These are phyloP conservation scores for Cordyceps cateniannulata DNA, from an alignment of 2,329 filamentous ascomycete genomes.

Conservation along the genomic window DNA sequence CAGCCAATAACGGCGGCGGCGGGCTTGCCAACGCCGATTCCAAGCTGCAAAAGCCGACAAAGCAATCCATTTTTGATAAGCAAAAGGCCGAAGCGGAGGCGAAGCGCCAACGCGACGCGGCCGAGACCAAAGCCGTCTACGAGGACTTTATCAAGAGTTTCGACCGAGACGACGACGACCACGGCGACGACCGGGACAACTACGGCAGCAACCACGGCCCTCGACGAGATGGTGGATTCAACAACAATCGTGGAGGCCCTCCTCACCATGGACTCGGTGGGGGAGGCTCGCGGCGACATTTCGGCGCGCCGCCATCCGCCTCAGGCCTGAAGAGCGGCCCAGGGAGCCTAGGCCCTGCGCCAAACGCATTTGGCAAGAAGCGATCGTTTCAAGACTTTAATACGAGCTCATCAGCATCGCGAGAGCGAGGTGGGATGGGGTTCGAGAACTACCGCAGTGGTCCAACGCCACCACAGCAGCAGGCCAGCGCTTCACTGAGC, in stretches of 20 bases:
- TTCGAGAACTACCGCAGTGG: conserved; percentile 32
- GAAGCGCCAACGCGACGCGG: conserved; percentile 75
- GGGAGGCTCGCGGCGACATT: conserved; percentile 54
- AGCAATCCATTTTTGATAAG: conserved; percentile 82
- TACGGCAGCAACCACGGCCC: conserved; percentile 9
- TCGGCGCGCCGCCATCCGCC: conserved; percentile 33
- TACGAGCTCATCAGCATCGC: conserved; percentile 25
- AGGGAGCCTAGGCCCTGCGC: conserved; percentile 52
- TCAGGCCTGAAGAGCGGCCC: conserved; percentile 53
- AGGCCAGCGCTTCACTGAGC: conserved; percentile 38
- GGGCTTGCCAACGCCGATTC: conserved; percentile 64
- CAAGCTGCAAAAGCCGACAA: conserved; percentile 73
- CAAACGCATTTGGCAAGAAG: conserved; percentile 46
- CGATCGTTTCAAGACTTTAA: conserved; percentile 38
- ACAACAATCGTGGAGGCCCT: conserved; percentile 14
- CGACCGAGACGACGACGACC: conserved; percentile 51
- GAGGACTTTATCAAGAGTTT: conserved; percentile 83
- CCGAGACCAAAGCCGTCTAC: conserved; percentile 80
- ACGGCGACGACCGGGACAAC: conserved; percentile 21
- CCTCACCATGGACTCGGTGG: conserved; percentile 24
- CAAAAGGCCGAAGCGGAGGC: conserved; percentile 86
- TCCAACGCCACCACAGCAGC: conserved; percentile 32
- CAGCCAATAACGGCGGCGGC: conserved; percentile 24
- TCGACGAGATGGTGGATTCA: conserved; percentile 1
- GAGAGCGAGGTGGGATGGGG: conserved; percentile 26